Evolutionary conservation across 2,329 filamentous ascomycete species (phyloP), one percentile per base, ranked within the genome.

Genomic region (Cytospora schulzeri): DNA sequence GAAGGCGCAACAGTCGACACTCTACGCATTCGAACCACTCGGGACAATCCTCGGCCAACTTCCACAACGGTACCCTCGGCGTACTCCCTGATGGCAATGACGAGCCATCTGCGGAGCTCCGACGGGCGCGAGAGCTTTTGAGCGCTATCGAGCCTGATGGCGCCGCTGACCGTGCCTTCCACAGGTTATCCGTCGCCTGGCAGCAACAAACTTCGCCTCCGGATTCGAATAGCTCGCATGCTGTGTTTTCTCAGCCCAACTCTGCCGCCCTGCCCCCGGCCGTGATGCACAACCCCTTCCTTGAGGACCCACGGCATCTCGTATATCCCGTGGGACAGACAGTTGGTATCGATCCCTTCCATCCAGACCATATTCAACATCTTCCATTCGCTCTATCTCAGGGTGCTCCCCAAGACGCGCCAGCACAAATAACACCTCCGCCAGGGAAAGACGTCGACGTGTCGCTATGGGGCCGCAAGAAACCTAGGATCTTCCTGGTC

Each of bases 291-390:
- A 84, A 87, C 66, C 80, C 83, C 48, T 78, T 87, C 69, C 56
- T 64, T 29, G 83, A 77, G 69, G 84, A 87, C 66, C 81, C 85
- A 68, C 79, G 84, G 53, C 84, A 86, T 68, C 85, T 96, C 61
- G 93, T 97, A 12, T 98, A 97, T 74, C 93, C 94, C 0, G 92
- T 96, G 19, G 93, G 93, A 22, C 88, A 93, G 69, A 95, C 90
- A 0, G 91, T 96, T 69, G 93, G 93, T 60, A 97, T 97, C 69
- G 93, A 97, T 73, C 93, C 94, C 1, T 95, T 96, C 83, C 93
- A 94, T 73, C 90, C 91, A 70, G 93, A 97, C 71, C 93, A 97
- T 73, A 92, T 97, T 73, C 88, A 94, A 78, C 97, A 96, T 74
- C 96, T 97, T 63, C 92, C 93, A 0, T 98, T 97, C 73, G 83